Evolutionary conservation across 2,329 filamentous ascomycete species (phyloP).

Genomic region (Fusarium marasasianum): DNA sequence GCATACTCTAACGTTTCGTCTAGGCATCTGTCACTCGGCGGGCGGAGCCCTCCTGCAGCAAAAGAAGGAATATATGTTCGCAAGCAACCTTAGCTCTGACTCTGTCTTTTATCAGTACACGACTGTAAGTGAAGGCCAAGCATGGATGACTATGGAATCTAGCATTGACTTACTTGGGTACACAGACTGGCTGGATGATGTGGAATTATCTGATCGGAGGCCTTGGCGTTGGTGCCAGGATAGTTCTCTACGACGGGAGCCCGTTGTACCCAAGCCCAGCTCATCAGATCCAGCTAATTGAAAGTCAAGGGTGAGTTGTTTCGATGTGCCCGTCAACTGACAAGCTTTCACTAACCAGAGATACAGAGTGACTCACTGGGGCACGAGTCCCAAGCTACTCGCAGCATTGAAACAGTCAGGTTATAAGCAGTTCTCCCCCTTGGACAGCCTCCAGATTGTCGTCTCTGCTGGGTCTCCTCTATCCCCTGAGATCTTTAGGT

Average conservation of each 20-base stretch:
- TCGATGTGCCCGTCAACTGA: neutral
- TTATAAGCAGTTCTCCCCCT: neutral
- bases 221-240: neutral
- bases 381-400: neutral
- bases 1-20: neutral
- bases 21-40: neutral
- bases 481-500: neutral
- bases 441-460: neutral
- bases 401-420: neutral
- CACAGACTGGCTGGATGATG: neutral
- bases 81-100: neutral
- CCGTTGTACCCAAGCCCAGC: neutral
- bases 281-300: neutral
- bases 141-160: too few relatives aligned
- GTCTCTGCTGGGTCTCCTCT: neutral
- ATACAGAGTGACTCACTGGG: neutral
- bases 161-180: too few relatives aligned
- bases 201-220: neutral
- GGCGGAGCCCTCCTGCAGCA: neutral
- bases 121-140: neutral
- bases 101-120: neutral
- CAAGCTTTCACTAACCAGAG: neutral
- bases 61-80: neutral
- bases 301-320: neutral
- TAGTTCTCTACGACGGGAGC: neutral